Base-by-base conservation (phyloP, 805 yeast genomes). In the Saccharomycopsis oosterbeekiorum region DNA sequence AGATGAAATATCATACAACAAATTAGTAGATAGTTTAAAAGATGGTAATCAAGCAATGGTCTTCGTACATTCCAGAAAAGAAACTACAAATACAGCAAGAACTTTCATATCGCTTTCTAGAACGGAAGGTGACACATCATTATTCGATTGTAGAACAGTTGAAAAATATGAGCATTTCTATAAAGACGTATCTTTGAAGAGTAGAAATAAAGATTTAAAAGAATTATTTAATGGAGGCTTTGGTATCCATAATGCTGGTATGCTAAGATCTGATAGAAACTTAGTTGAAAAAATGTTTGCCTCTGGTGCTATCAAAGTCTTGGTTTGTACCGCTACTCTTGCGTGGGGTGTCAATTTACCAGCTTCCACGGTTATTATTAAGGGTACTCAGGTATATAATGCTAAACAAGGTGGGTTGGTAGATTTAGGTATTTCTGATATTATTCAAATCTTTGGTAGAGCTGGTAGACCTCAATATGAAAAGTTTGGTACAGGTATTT, bases 271-370 rank as follows among this genome's bases (percentile, higher is more conserved):
- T 0, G 99, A 94, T 69, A 81, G 99, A 69, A 92, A 91, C 68
- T 70, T 91, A 59, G 86, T 96, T 0, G 99, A 96, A 68, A 86
- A 85, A 69, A 81, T 93, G 86, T 94, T 94, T 70, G 77, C 85
- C 37, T 76, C 78, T 37, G 98, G 99, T 51, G 88, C 91, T 0
- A 86, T 94, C 65, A 88, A 86, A 63, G 98, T 94, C 0, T 75
- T 94, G 17, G 88, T 96, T 68, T 91, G 97, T 79, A 94, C 99
- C 1, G 96, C 99, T 0, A 94, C 99, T 0, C 80, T 94, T 62
- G 99, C 99, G 0, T 94, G 99, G 99, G 99, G 99, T 81, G 98
- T 94, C 19, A 94, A 94, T 70, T 77, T 94, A 62, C 99, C 99
- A 1, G 99, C 99, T 6, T 97, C 97, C 1, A 97, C 91, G 50